Conservation (phyloP, 192 early-diverging fungal species). For the Pilobolus umbonatus region DNA sequence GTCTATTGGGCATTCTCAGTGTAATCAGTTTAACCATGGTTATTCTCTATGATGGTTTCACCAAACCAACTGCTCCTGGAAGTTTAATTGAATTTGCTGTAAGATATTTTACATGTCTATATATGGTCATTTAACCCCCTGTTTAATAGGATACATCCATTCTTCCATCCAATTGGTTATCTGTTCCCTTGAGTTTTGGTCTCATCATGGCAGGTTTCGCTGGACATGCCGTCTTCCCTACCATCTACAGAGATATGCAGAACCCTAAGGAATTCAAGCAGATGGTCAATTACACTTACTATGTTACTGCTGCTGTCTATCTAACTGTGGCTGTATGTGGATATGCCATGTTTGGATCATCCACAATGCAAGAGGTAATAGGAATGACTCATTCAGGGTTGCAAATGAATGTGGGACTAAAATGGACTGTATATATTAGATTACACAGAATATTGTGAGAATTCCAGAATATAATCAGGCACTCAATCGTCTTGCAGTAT, state of each 20-base stretch:
- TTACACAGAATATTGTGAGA: conserved; percentile 64
- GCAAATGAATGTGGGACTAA: background rate
- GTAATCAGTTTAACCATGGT: conserved; percentile 49
- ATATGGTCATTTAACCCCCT: background rate
- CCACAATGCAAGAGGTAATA: conserved; percentile 52
- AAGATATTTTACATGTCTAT: conserved; percentile 12
- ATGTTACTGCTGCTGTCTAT: conserved; percentile 46
- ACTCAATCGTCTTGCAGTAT: conserved; percentile 56
- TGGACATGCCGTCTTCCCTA: conserved; percentile 66
- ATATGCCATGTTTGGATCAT: conserved; percentile 69
- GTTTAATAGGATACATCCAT: conserved; percentile 40
- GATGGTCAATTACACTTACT: conserved; percentile 56
- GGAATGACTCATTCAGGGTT: background rate
- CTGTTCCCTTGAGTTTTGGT: conserved; percentile 51
- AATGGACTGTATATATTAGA: conserved; percentile 33
- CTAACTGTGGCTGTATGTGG: conserved; percentile 47
- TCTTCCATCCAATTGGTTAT: conserved; percentile 40
- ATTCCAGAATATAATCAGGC: conserved; percentile 48
- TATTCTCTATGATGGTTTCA: conserved; percentile 54
- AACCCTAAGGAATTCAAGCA: conserved; percentile 40
- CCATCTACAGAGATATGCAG: conserved; percentile 65
- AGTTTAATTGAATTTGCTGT: conserved; percentile 47
- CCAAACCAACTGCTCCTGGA: conserved; percentile 47
- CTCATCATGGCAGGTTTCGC: conserved; percentile 55
- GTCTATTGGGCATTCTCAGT: conserved; percentile 55